These are phyloP conservation scores for Silene latifolia DNA, from an alignment of 148 eudicot species.

Conservation along the genomic window DNA sequence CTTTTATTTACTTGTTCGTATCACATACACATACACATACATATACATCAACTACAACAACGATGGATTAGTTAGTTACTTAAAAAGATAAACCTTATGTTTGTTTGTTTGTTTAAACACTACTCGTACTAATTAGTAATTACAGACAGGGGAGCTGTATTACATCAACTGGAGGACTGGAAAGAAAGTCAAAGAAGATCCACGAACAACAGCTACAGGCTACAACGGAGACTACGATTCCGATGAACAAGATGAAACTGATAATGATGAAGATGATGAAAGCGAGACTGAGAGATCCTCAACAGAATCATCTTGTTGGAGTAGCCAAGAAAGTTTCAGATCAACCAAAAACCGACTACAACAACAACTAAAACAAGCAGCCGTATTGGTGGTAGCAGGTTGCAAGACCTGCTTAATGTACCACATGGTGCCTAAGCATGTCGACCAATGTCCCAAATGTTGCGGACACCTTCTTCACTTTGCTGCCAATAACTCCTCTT, in stretches of 20 bases:
- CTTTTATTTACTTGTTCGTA: too few relatives aligned
- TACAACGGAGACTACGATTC: constrained; percentile 28
- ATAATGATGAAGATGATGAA: constrained; percentile 30
- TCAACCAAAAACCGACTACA: constrained; percentile 1
- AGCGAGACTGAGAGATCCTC: constrained; percentile 68
- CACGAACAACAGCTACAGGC: constrained; percentile 35
- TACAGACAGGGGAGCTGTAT: constrained; percentile 85
- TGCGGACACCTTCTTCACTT: constrained; percentile 84
- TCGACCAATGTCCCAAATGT: constrained; percentile 74
- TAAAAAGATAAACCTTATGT: background rate
- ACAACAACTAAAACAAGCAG: constrained; percentile 20
- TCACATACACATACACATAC: too few relatives aligned
- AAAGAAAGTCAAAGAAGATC: constrained; percentile 64
- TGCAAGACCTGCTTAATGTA: constrained; percentile 93
- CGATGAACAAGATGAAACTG: constrained; percentile 26
- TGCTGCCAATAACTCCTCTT: constrained; percentile 28
- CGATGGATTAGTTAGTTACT: too few relatives aligned
- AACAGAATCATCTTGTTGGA: constrained; percentile 42
- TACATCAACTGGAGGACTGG: constrained; percentile 90
- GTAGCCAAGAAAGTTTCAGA: constrained; percentile 24
- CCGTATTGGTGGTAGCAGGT: constrained; percentile 77
- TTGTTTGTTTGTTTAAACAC: background rate
- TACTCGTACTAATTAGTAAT: too few relatives aligned
- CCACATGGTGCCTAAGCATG: constrained; percentile 87
- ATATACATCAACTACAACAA: too few relatives aligned